Evolutionary conservation across 2,329 filamentous ascomycete species (phyloP).

Genomic region (Septoria petroselini): DNA sequence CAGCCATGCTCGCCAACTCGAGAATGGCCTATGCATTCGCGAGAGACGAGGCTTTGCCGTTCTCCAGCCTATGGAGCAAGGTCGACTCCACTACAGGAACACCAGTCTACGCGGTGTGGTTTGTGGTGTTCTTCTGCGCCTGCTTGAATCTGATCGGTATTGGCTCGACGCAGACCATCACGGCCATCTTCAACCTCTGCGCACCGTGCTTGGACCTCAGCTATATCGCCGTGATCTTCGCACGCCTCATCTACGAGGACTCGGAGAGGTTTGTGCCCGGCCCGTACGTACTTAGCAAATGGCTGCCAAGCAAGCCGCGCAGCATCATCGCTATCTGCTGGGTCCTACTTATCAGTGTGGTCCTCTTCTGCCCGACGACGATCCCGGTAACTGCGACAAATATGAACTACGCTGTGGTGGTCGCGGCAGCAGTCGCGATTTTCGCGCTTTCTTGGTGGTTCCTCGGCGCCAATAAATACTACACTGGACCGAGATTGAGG

Average conservation of each 20-base stretch:
- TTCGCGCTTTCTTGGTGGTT: conserved; percentile 49
- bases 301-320: conserved; percentile 53
- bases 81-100: conserved; percentile 55
- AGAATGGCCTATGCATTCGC: conserved; percentile 43
- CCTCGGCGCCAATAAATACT: conserved; percentile 45
- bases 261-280: conserved; percentile 25
- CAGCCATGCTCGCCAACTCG: conserved; percentile 61
- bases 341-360: conserved; percentile 61
- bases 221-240: conserved; percentile 60
- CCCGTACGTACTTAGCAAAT: conserved; percentile 30
- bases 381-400: conserved; percentile 45
- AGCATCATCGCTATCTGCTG: conserved; percentile 50
- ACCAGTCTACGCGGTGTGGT: conserved; percentile 62
- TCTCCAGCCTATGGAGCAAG: conserved; percentile 38
- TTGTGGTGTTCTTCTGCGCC: conserved; percentile 58
- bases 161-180: conserved; percentile 51
- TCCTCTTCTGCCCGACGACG: conserved; percentile 54
- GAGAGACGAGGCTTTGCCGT: conserved; percentile 42
- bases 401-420: conserved; percentile 51
- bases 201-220: conserved; percentile 51
- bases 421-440: conserved; percentile 49
- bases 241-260: conserved; percentile 30
- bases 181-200: conserved; percentile 49
- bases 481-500: conserved; percentile 58
- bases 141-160: conserved; percentile 53